Conservation (phyloP, 2,329 filamentous ascomycete species). For the Endocalyx cinctus region DNA sequence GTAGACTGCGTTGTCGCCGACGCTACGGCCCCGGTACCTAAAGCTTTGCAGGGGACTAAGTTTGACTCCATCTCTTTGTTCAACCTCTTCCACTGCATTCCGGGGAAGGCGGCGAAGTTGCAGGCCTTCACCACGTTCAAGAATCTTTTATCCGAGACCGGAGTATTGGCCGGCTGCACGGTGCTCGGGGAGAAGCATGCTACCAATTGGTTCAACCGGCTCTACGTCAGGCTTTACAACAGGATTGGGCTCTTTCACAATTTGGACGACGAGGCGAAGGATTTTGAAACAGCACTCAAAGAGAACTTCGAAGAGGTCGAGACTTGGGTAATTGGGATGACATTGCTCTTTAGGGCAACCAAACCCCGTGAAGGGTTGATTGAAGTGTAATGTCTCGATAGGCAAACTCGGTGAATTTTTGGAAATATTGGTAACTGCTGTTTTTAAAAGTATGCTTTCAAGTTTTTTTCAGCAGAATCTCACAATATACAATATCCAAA, state of each 20-base stretch:
- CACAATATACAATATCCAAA: too few relatives aligned
- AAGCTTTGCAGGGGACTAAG: constrained; percentile 15
- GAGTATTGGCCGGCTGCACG: constrained; percentile 34
- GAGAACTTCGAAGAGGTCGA: constrained; percentile 34
- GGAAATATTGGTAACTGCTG: too few relatives aligned
- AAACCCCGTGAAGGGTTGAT: constrained; percentile 9
- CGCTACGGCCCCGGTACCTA: constrained; percentile 27
- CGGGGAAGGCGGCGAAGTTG: constrained; percentile 26
- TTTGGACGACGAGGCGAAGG: constrained; percentile 30
- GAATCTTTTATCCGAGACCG: constrained; percentile 26
- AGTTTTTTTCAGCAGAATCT: too few relatives aligned
- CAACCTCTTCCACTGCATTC: constrained; percentile 39
- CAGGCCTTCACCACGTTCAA: constrained; percentile 28
- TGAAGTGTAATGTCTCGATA: too few relatives aligned
- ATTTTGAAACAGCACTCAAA: constrained; percentile 28
- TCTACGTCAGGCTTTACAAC: constrained; percentile 19
- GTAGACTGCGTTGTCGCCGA: constrained; percentile 31
- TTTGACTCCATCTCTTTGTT: constrained; percentile 41
- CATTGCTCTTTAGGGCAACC: constrained; percentile 32
- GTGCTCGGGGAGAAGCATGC: constrained; percentile 27
- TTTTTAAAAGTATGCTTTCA: too few relatives aligned
- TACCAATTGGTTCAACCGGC: constrained; percentile 13
- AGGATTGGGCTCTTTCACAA: constrained; percentile 34
- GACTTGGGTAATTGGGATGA: constrained; percentile 32
- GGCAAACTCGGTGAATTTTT: too few relatives aligned